Base-by-base conservation (phyloP, 176 grass and related monocot genomes). In the Zoysia pacifica region DNA sequence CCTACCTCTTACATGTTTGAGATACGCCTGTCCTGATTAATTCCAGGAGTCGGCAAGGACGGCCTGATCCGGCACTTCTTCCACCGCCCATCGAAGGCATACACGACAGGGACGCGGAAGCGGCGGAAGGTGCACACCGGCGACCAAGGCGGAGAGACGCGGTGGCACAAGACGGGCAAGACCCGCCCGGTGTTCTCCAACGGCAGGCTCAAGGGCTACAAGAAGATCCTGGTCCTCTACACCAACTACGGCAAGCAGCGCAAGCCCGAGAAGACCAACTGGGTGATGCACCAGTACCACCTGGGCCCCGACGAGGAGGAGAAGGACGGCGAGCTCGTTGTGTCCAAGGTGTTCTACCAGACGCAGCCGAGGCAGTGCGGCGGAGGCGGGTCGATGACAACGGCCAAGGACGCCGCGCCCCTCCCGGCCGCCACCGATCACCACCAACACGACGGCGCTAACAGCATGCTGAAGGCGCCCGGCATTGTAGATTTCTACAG, bases 251-350 rank as follows among this genome's bases (percentile, higher is more conserved):
- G 97, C 41, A 96, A 99, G 89, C 90, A 99, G 92, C 90, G 97
- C 47, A 99, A 99, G 82, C 97, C 97, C 1, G 93, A 99, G 87
- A 99, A 99, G 81, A 99, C 97, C 9, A 99, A 95, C 84, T 99
- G 96, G 96, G 93, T 99, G 62, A 99, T 99, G 96, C 96, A 99
- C 44, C 97, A 99, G 76, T 99, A 99, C 69, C 97, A 99, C 88
- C 81, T 99, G 1, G 97, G 96, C 54, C 93, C 86, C 10, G 93
- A 95, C 65, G 96, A 99, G 84, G 96, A 99, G 71, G 96, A 99
- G 82, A 99, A 99, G 86, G 96, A 95, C 62, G 96, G 96, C 3
- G 96, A 99, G 88, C 90, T 99, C 39, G 96, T 99, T 43, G 96
- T 99, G 4, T 99, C 96, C 62, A 99, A 99, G 76, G 90, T 99